Conservation (phyloP, 2,329 filamentous ascomycete genomes). For the Paraphoma chrysanthemicola region DNA sequence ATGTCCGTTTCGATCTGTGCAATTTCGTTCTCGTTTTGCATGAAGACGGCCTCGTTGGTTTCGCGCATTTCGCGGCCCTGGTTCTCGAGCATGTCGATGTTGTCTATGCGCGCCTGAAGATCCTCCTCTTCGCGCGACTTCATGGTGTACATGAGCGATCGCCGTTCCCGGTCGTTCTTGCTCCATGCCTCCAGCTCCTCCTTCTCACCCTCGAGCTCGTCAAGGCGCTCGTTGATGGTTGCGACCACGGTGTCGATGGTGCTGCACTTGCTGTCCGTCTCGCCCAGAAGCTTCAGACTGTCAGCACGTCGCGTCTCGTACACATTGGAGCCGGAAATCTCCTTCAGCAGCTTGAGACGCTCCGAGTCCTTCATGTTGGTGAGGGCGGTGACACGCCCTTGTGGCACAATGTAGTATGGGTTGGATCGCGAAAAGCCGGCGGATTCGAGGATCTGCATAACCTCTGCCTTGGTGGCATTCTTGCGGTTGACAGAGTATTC, state of each 20-base stretch:
- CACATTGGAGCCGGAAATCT: constrained; percentile 97
- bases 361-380: constrained; percentile 99
- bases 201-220: constrained; percentile 94
- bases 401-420: constrained; percentile 98
- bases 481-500: constrained; percentile 98
- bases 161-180: constrained; percentile 89
- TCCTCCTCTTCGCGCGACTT: constrained; percentile 88
- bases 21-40: constrained; percentile 80
- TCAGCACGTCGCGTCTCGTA: constrained; percentile 93
- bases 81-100: constrained; percentile 81
- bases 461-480: constrained; percentile 91
- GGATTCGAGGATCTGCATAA: constrained; percentile 93
- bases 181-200: constrained; percentile 93
- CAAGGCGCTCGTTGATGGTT: constrained; percentile 88
- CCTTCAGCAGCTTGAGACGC: constrained; percentile 87
- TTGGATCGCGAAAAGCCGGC: constrained; percentile 97
- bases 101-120: constrained; percentile 77
- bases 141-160: constrained; percentile 93
- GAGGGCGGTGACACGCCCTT: constrained; percentile 91
- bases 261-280: constrained; percentile 90
- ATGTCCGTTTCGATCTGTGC: constrained; percentile 79
- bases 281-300: constrained; percentile 94
- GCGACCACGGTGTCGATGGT: constrained; percentile 94
- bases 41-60: constrained; percentile 76
- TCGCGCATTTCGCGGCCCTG: constrained; percentile 86